Base-by-base conservation (phyloP, 768 basidiomycete species). In the Phanerochaete carnosa region DNA sequence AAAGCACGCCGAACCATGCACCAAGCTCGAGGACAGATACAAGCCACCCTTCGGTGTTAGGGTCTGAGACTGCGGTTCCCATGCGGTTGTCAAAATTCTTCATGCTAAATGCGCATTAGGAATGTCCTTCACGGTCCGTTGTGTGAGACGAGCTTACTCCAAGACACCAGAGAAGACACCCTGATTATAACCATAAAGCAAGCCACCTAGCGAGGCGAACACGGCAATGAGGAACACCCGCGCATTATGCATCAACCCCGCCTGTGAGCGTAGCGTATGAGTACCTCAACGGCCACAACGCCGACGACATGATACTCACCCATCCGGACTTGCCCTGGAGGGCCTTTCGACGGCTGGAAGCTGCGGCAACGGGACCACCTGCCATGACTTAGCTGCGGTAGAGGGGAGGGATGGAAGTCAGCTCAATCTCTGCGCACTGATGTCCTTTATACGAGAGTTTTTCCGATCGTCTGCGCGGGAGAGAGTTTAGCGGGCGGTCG, bases 81-180 rank as follows among this genome's bases (percentile, higher is more conserved):
- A 89, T 88, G 39, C 83, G 77, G 8, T 72, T 28, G 37, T 80
- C 72, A 65, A 86, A 86, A 12, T 80, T 78, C 43, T 68, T 55
- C 83, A 86, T 85, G 33, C 79, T 81, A 30, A 35, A 45, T 60
- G 60, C 11, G 23, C 12, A 43, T 28, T 30, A 11, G 23, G 51
- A 19, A 12, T 16, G 43, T 62, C 22, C 11, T n/a, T 45, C 33
- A 53, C 19, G 25, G 8, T 39, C 15, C 33, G 16, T 19, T 25
- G 16, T 26, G 30, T 25, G 22, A 39, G 28, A 11, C 1, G 6
- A 4, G 46, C 78, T 43, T 68, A 88, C 86, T 75, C 78, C 49
- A 91, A 82, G 29, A 90, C 88, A 62, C 87, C 84, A 32, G 88
- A 90, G 72, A 91, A 90, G 16, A 91, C 89, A 67, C 88, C 89